Evolutionary conservation across 441 rosid species (phyloP), one percentile per base, ranked within the genome.

Genomic region (Hura crepitans): DNA sequence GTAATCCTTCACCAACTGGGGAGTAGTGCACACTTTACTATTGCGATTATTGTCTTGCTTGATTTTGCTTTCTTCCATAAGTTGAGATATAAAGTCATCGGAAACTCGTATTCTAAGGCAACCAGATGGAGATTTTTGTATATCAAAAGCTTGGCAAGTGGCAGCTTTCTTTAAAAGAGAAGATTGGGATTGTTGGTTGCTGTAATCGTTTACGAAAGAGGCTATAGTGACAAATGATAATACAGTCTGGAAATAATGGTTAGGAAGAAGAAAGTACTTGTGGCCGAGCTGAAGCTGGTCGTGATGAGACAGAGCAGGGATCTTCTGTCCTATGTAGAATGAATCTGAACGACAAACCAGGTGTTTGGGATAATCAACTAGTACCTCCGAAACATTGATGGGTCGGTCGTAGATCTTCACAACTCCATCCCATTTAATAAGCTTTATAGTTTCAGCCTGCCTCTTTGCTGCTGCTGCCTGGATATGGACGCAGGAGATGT

Each of bases 271-370:
- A 68, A 91, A 89, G 80, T 91, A 91, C 39, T 76, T 88, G 67
- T 86, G 84, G 20, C 98, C 98, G 7, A 77, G 87, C 78, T 85
- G 88, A 69, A 93, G 96, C 49, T 79, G 80, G 42, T 93, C 97
- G 74, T 78, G 68, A 61, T 78, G 88, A 0, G 97, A 77, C 18
- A 93, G 82, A 42, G 91, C 77, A 1, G 88, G 97, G 23, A 88
- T 88, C 68, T 87, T 90, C 68, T 83, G 97, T 10, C 98, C 98
- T 56, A 93, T 93, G 85, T 86, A 91, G 58, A 93, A 85, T 0
- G 81, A 79, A 74, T 91, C 94, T 0, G 94, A 91, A 54, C 83
- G 84, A 75, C 96, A 93, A 17, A 93, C 82, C 75, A 85, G 75
- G 82, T 91, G 97, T 70, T 85, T 91, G 0, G 96, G 94, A 63